Evolutionary conservation across 768 basidiomycete species (phyloP).

Genomic region (Mycena leptocephala): DNA sequence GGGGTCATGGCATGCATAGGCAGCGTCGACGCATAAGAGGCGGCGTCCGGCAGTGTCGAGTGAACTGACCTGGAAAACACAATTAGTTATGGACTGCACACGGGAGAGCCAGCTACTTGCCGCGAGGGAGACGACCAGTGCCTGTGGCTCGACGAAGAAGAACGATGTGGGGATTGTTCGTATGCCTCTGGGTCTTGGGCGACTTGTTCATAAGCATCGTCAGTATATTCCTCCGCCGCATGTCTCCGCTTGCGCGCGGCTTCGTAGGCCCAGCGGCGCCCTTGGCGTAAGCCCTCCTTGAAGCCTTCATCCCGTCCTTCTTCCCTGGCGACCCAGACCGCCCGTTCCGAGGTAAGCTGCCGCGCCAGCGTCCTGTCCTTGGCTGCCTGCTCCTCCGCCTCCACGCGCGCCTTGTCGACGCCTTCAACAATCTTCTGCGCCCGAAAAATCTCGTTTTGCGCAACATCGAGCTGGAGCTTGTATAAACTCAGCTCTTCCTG

Average conservation of each 20-base stretch:
- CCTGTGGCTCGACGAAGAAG: conserved; percentile 9
- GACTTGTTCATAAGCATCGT: conserved; percentile 1
- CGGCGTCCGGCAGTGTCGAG: conserved; percentile 14
- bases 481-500: conserved; percentile 70
- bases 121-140: conserved; percentile 23
- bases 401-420: conserved; percentile 68
- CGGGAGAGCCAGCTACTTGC: background rate
- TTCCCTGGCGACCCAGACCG: conserved; percentile 69
- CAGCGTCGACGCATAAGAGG: conserved; percentile 21
- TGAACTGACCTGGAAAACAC: conserved; percentile 11
- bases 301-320: conserved; percentile 70
- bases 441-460: conserved; percentile 71
- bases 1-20: conserved; percentile 8
- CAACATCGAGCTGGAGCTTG: conserved; percentile 71
- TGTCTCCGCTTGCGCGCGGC: conserved; percentile 8
- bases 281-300: conserved; percentile 60
- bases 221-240: conserved; percentile 1
- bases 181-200: background rate
- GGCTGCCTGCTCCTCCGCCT: conserved; percentile 71
- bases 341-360: conserved; percentile 64
- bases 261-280: conserved; percentile 28
- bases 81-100: background rate
- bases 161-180: conserved; percentile 8
- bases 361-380: conserved; percentile 68
- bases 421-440: conserved; percentile 66